A percentile compares a stretch with the other conserved stretches of the same genome.
These are phyloP conservation scores for Termitomyces bulborhizus DNA, from an alignment of 768 basidiomycete species.

Conservation along the genomic window DNA sequence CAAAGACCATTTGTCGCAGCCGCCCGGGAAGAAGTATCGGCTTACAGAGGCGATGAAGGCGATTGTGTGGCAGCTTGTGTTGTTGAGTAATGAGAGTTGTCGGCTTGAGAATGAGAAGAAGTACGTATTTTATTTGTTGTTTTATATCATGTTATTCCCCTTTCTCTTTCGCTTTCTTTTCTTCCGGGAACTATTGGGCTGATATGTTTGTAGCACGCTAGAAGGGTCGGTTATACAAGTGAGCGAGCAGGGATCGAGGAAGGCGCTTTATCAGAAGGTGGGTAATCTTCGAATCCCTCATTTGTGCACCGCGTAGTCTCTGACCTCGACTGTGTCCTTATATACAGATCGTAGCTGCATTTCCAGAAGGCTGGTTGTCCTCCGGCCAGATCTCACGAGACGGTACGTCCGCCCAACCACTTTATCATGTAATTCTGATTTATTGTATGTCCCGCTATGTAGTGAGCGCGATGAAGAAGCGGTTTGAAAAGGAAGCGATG, in stretches of 20 bases:
- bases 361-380: constrained; percentile 81
- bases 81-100: constrained; percentile 79
- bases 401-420: constrained; percentile 33
- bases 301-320: background rate
- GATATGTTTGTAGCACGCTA: constrained; percentile 29
- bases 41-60: constrained; percentile 78
- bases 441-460: background rate
- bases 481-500: constrained; percentile 64
- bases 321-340: background rate
- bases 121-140: constrained; percentile 22
- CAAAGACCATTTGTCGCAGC: constrained; percentile 36
- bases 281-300: constrained; percentile 6
- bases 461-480: constrained; percentile 88
- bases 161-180: background rate
- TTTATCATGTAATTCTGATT: background rate
- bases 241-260: constrained; percentile 77
- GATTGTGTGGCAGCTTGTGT: constrained; percentile 74
- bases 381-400: constrained; percentile 85
- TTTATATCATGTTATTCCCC: background rate
- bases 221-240: constrained; percentile 68
- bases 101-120: constrained; percentile 62
- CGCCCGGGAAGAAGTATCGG: constrained; percentile 72
- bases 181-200: background rate
- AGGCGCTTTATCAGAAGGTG: constrained; percentile 76
- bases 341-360: constrained; percentile 65